Percentiles rank a stretch among this genome's conserved stretches.
Conservation (phyloP, 176 grass and related monocot genomes). For the Oryza longistaminata region DNA sequence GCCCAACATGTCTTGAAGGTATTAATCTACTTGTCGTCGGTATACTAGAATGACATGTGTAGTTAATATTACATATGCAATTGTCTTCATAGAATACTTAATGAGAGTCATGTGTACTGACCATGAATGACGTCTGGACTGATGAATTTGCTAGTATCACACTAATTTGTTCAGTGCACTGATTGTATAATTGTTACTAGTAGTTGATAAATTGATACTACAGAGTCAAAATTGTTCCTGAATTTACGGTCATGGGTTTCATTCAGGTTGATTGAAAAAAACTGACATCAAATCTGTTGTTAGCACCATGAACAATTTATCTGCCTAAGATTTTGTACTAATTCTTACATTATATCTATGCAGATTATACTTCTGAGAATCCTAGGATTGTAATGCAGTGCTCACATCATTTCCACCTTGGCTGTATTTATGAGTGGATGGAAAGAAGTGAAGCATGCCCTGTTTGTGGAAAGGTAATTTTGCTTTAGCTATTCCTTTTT, state of each 20-base stretch:
- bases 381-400: slow-evolving; percentile 90
- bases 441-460: slow-evolving; percentile 97
- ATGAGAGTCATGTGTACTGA: not conserved
- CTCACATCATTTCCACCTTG: slow-evolving; percentile 95
- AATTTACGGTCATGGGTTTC: not conserved
- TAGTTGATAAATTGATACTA: not conserved
- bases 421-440: slow-evolving; percentile 99
- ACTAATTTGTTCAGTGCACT: not conserved
- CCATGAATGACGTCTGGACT: not conserved
- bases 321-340: not conserved
- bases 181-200: not conserved
- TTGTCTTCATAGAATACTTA: not conserved
- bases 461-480: slow-evolving; percentile 89
- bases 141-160: not conserved
- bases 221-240: not conserved
- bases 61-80: not conserved
- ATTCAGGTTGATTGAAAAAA: not conserved
- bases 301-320: not conserved
- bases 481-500: not conserved
- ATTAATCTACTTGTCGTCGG: not conserved
- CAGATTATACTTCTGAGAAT: slow-evolving; percentile 88
- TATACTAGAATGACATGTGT: not conserved
- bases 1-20: slow-evolving; percentile 99
- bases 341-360: slow-evolving; percentile 24
- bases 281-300: not conserved